These are phyloP conservation scores for Holtermannia corniformis DNA, from an alignment of 768 basidiomycete genomes.

Conservation along the genomic window DNA sequence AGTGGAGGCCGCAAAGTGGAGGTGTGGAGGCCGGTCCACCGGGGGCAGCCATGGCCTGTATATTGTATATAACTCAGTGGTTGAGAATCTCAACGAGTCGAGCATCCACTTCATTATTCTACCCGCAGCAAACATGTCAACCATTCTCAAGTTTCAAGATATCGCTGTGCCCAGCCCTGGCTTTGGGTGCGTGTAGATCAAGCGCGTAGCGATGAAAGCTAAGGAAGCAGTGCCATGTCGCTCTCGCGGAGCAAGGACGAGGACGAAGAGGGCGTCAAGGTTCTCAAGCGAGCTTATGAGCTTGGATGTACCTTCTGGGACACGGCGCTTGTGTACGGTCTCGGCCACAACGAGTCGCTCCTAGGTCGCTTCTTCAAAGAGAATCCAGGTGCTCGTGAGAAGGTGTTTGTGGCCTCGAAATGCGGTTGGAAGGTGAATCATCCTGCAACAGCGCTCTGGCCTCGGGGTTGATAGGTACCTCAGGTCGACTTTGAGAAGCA, in stretches of 20 bases:
- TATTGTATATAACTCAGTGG: too few species aligned
- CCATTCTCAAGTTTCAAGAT: conserved; percentile 5
- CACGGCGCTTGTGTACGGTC: conserved; percentile 20
- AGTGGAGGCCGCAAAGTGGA: too few species aligned
- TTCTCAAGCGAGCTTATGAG: conserved; percentile 17
- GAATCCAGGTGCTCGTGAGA: conserved; percentile 14
- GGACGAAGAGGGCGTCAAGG: conserved; percentile 8
- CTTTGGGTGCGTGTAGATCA: conserved; percentile 6
- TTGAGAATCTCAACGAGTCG: too few species aligned
- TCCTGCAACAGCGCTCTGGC: too few species aligned
- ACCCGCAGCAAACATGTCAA: conserved; percentile 4
- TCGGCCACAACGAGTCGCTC: conserved; percentile 19
- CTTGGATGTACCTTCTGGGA: conserved; percentile 34
- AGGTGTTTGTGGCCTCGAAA: conserved; percentile 25
- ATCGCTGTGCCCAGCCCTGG: conserved; percentile 4
- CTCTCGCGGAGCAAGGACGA: conserved; percentile 11
- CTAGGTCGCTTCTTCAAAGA: conserved; percentile 18
- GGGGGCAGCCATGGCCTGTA: too few species aligned
- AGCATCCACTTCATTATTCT: too few species aligned
- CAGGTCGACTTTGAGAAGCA: conserved; percentile 16
- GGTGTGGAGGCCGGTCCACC: too few species aligned
- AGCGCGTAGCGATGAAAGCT: neutral
- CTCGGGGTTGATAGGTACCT: neutral
- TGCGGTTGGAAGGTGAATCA: conserved; percentile 26
- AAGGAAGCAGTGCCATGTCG: conserved; percentile 16